These are phyloP conservation scores for Penicillium cosmopolitanum DNA, from an alignment of 495 filamentous ascomycete genomes.

Conservation along the genomic window DNA sequence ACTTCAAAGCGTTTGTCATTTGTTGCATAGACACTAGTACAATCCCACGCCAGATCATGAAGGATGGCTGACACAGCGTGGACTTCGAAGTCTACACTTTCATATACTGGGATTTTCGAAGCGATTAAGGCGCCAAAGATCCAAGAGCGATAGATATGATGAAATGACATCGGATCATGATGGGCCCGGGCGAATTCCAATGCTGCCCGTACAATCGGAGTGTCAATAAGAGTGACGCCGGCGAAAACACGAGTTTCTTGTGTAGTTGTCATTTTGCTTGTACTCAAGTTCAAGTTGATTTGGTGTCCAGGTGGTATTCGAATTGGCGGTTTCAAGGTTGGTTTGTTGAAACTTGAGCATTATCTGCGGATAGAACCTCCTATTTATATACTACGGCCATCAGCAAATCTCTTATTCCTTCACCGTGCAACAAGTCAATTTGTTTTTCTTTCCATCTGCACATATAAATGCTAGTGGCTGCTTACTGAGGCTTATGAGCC, in stretches of 20 bases:
- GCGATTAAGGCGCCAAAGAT: constrained; percentile 48
- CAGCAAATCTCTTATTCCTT: no score
- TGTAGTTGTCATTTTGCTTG: not conserved
- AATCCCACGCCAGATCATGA: constrained; percentile 59
- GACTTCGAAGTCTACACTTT: constrained; percentile 46
- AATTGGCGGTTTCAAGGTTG: no score
- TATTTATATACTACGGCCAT: no score
- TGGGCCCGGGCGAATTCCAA: constrained; percentile 42
- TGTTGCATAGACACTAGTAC: constrained; percentile 34
- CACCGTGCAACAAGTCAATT: no score
- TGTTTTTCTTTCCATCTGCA: no score
- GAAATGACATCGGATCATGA: constrained; percentile 39
- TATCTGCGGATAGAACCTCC: no score
- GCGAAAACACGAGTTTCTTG: constrained; percentile 14
- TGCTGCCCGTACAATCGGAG: constrained; percentile 40
- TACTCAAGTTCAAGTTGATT: not conserved
- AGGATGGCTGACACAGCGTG: constrained; percentile 42
- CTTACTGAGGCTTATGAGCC: not conserved
- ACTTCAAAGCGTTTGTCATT: constrained; percentile 60
- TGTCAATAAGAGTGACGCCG: constrained; percentile 44
- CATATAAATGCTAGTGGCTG: no score
- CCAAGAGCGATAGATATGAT: constrained; percentile 53
- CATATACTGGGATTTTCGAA: constrained; percentile 35
- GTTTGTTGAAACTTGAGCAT: no score
- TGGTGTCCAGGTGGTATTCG: no score